Percentiles rank a stretch among this genome's conserved stretches.
Conservation (phyloP, 2,329 filamentous ascomycete species). For the Pestalotiopsis sp. region DNA sequence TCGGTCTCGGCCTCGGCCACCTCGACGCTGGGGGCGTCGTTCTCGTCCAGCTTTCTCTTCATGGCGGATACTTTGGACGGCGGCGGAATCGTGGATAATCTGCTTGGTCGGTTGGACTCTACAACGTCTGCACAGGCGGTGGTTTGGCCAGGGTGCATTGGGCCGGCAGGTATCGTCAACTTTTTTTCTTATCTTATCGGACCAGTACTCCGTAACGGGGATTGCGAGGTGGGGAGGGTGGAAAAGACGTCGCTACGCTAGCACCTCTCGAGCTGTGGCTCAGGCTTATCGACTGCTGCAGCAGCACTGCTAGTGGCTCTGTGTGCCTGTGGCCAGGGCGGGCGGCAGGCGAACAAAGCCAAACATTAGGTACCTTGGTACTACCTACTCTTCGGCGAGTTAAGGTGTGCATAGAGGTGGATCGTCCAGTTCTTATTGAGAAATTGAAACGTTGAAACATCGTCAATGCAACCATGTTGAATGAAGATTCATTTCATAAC, state of each 20-base stretch:
- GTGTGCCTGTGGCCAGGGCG: neutral
- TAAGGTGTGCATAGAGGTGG: neutral
- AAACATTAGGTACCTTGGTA: neutral
- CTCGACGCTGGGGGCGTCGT: slow-evolving; percentile 32
- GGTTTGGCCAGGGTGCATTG: neutral
- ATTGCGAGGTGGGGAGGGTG: neutral
- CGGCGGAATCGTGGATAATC: neutral
- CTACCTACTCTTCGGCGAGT: neutral
- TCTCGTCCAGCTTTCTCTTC: slow-evolving; percentile 62
- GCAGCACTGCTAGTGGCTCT: neutral
- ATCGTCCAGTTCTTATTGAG: neutral
- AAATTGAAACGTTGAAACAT: neutral
- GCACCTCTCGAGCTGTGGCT: neutral
- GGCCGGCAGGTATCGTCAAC: neutral
- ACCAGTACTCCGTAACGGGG: neutral
- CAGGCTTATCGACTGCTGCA: neutral
- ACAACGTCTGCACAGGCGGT: neutral
- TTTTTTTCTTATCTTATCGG: neutral
- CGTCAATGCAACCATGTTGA: neutral
- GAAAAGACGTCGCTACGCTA: neutral
- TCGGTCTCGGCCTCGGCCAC: slow-evolving; percentile 15
- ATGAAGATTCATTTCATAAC: neutral
- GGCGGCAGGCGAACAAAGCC: neutral
- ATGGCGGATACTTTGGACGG: slow-evolving; percentile 33
- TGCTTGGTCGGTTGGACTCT: neutral